Evolutionary conservation across 1,284 basidiomycete species (phyloP).

Genomic region (Papiliotrema fonsecae): DNA sequence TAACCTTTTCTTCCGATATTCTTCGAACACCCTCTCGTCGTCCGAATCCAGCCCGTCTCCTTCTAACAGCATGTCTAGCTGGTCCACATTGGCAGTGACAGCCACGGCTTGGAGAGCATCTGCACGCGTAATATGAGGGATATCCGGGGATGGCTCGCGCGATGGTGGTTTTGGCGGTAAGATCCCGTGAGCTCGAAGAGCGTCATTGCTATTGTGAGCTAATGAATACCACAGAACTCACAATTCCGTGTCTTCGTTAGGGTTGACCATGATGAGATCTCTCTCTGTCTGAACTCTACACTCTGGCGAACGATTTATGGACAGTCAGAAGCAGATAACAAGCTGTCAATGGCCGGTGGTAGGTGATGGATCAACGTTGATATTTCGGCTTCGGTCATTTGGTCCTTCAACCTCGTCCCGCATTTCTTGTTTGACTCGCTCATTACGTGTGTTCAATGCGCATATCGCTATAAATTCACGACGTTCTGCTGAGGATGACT

Average conservation of each 20-base stretch:
- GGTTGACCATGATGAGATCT: conserved; percentile 51
- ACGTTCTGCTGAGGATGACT: no score
- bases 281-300: no score
- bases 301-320: no score
- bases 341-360: no score
- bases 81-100: conserved; percentile 57
- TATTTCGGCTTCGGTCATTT: no score
- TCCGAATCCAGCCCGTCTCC: conserved; percentile 70
- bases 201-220: conserved; percentile 67
- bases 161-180: conserved; percentile 67
- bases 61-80: conserved; percentile 60
- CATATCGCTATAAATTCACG: no score
- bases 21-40: conserved; percentile 68
- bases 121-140: conserved; percentile 42
- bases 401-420: no score
- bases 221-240: conserved; percentile 47
- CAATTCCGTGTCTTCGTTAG: conserved; percentile 91
- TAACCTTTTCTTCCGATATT: conserved; percentile 63
- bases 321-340: no score
- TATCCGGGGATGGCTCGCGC: conserved; percentile 62
- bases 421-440: no score
- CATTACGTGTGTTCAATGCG: no score
- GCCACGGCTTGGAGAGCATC: conserved; percentile 50
- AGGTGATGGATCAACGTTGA: no score
- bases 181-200: conserved; percentile 84